Conservation (phyloP, 441 rosid genomes). For the Syzygium malaccense region DNA sequence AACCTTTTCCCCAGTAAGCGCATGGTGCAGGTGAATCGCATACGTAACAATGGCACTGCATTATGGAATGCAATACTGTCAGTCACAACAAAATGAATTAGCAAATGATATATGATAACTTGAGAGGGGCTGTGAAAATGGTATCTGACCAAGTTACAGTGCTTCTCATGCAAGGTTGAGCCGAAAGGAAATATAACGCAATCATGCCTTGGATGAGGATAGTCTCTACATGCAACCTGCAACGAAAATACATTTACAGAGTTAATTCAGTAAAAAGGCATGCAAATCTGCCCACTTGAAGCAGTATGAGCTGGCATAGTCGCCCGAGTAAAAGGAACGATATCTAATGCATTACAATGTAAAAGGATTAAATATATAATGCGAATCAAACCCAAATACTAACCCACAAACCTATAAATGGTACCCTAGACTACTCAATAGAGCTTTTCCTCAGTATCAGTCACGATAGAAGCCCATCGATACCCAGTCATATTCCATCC, state of each 20-base stretch:
- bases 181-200: constrained; percentile 62
- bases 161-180: constrained; percentile 46
- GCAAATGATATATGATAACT: background rate
- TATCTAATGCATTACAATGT: background rate
- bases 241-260: constrained; percentile 4
- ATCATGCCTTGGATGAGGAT: constrained; percentile 77
- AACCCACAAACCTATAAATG: background rate
- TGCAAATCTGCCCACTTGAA: background rate
- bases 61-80: background rate
- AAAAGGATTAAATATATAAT: background rate
- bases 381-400: background rate
- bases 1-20: constrained; percentile 48
- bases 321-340: background rate
- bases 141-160: constrained; percentile 61
- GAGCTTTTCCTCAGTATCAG: background rate
- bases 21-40: constrained; percentile 85
- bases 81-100: background rate
- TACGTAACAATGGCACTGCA: constrained; percentile 90
- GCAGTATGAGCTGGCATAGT: background rate
- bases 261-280: background rate
- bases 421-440: background rate
- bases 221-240: constrained; percentile 94
- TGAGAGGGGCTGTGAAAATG: background rate
- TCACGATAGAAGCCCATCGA: background rate
- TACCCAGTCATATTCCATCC: background rate